Conservation (phyloP, 2,329 filamentous ascomycete species). For the Alternaria sp. region DNA sequence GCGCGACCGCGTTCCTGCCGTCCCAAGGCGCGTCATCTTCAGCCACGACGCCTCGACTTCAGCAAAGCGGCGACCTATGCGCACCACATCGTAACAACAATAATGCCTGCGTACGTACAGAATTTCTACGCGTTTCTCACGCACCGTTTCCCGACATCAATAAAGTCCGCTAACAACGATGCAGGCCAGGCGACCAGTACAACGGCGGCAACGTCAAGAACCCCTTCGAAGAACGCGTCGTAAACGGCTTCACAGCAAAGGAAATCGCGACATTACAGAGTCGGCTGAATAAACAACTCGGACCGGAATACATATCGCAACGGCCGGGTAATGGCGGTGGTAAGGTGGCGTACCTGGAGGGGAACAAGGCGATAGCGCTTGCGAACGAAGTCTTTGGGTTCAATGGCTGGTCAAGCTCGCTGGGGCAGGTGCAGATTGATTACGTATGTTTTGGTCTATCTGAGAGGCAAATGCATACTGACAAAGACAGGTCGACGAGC, state of each 20-base stretch:
- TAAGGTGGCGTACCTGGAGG: slow-evolving; percentile 92
- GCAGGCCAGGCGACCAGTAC: slow-evolving; percentile 49
- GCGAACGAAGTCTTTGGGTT: slow-evolving; percentile 97
- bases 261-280: slow-evolving; percentile 88
- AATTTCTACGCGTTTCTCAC: not conserved
- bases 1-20: slow-evolving; percentile 28
- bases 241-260: slow-evolving; percentile 84
- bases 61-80: slow-evolving; percentile 34
- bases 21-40: slow-evolving; percentile 38
- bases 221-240: slow-evolving; percentile 79
- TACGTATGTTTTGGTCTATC: slow-evolving; percentile 63
- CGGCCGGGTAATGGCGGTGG: slow-evolving; percentile 81
- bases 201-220: slow-evolving; percentile 60
- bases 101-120: slow-evolving; percentile 46
- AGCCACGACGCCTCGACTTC: slow-evolving; percentile 34
- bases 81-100: slow-evolving; percentile 25
- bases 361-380: slow-evolving; percentile 93
- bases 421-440: slow-evolving; percentile 92
- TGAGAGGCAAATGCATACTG: slow-evolving; percentile 3
- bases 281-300: slow-evolving; percentile 88
- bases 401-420: slow-evolving; percentile 97
- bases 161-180: slow-evolving; percentile 19
- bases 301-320: slow-evolving; percentile 93
- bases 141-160: not conserved
- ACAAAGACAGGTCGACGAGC: slow-evolving; percentile 72